Evolutionary conservation across 2,329 filamentous ascomycete species (phyloP), one percentile per base, ranked within the genome.

Genomic region (Trichothecium sympodiale): DNA sequence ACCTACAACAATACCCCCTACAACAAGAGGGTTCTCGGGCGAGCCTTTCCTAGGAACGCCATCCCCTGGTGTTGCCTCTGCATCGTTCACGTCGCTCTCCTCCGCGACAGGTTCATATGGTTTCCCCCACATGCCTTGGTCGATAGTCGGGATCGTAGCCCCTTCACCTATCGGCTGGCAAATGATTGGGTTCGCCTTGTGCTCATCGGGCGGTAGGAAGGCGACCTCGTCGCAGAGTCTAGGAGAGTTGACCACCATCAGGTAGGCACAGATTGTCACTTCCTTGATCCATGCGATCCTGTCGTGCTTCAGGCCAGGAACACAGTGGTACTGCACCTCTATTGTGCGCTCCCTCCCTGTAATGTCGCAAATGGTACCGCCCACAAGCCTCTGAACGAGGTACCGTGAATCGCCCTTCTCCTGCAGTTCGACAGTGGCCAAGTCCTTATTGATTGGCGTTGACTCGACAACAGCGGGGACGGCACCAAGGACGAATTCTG

Each of bases 211-310:
- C 0, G 88, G 87, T 36, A 82, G 65, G 55, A 95, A 95, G 8
- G 86, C 86, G 8, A 85, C 75, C 46, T 95, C 88, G 51, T 81
- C 76, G 61, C 88, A 95, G 10, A 95, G 74, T 1, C 86, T 78
- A 0, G 87, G 85, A 0, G 88, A 94, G 53, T 94, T 83, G 43
- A 95, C 75, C 23, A 94, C 77, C 87, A 95, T 94, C 36, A 94
- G 68, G 53, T 95, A 95, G 10, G 85, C 77, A 60, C 88, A 95
- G 9, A 86, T 94, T 3, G 81, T 83, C 2, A 89, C 77, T 55
- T 95, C 88, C 57, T 94, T 94, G 59, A 95, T 93, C 77, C 85
- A 87, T 30, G 80, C 81, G 48, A 95, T 94, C 33, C 80, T 76
- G 54, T 94, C 80, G 32, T 64, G 67, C 3, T 74, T 74, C 23